Base-by-base conservation (phyloP, 805 yeast species). In the Candida adriatica region DNA sequence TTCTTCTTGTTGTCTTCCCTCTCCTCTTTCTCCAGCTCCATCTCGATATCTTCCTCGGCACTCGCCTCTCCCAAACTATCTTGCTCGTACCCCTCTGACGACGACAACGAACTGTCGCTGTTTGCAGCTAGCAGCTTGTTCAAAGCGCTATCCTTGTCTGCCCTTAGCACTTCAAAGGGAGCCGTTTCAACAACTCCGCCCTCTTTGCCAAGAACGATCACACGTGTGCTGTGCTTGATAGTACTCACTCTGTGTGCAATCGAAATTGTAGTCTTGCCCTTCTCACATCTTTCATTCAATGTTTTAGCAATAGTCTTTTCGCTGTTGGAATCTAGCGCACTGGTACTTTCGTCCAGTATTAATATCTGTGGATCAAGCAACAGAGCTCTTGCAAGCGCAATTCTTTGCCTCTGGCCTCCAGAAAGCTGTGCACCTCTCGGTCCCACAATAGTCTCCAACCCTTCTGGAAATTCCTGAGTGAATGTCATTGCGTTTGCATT, bases 351-450 rank as follows among this genome's bases (percentile, higher is more conserved):
- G 55, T 90, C 97, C 37, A 90, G 60, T 19, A 90, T 75, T 36
- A 90, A 61, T n/a, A 90, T 68, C 6, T 79, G 68, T 2, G 97
- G 96, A 27, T 77, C 68, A 31, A 83, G 65, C 31, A 90, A 66
- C 31, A 90, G 66, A 0, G 96, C 85, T 38, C 97, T 68, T 1
- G 96, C 96, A 36, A 90, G 66, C 6, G 96, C 94, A 26, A 90
- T 77, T 45, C 97, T 64, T 56, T 90, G 97, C 59, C 83, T 84
- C 55, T 90, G 97, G 11, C 97, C 97, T 14, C 96, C 97, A 39
- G 94, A 81, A 34, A 90, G 64, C 50, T 86, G 95, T 0, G 94
- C 71, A 13, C 94, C 92, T 33, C 90, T 72, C 1, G 95, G 76
- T 0, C 96, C 96, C 13, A 88, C 84, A 13, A 69, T 62, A 0